phyloP scores from a whole-genome alignment of 306 rosid genomes.

The Oemleria cerasiformis region DNA sequence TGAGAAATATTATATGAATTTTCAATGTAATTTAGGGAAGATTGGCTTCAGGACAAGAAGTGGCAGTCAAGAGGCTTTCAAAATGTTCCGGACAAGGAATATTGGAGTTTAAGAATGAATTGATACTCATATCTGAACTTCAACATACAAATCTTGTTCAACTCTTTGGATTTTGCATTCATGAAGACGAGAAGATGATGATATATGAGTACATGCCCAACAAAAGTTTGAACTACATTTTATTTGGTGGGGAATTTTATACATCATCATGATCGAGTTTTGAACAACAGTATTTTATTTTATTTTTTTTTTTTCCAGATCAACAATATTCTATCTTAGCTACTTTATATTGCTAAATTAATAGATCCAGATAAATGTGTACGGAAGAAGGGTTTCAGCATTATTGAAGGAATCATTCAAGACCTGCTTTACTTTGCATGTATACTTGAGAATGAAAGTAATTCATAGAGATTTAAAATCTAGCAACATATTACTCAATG shows the following conservation, averaged over 20 bases:
- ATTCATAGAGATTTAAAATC: slow-evolving; percentile 12
- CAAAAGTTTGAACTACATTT: too few species aligned
- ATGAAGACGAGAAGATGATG: too few species aligned
- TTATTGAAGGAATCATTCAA: slow-evolving; percentile 11
- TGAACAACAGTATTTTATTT: too few species aligned
- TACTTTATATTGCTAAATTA: neutral
- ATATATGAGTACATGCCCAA: too few species aligned
- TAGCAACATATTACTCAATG: slow-evolving; percentile 20
- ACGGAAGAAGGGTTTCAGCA: neutral
- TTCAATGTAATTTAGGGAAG: slow-evolving; percentile 28
- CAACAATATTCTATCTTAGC: too few species aligned
- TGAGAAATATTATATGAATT: too few species aligned
- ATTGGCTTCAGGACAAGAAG: slow-evolving; percentile 13
- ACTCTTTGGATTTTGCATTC: slow-evolving; percentile 8
- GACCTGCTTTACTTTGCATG: slow-evolving; percentile 14
- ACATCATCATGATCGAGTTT: too few species aligned
- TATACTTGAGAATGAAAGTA: neutral
- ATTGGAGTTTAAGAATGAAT: neutral
- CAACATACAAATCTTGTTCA: slow-evolving; percentile 15
- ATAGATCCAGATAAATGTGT: neutral
- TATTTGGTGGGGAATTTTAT: too few species aligned
- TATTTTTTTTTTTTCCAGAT: too few species aligned
- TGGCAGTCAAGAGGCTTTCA: slow-evolving; percentile 39
- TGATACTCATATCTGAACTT: slow-evolving; percentile 2
- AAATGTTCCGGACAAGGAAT: slow-evolving; percentile 7